Percentiles rank a stretch among this genome's conserved stretches.
Evolutionary conservation across 768 basidiomycete genomes (phyloP).

Genomic region (Gymnopilus junonius): DNA sequence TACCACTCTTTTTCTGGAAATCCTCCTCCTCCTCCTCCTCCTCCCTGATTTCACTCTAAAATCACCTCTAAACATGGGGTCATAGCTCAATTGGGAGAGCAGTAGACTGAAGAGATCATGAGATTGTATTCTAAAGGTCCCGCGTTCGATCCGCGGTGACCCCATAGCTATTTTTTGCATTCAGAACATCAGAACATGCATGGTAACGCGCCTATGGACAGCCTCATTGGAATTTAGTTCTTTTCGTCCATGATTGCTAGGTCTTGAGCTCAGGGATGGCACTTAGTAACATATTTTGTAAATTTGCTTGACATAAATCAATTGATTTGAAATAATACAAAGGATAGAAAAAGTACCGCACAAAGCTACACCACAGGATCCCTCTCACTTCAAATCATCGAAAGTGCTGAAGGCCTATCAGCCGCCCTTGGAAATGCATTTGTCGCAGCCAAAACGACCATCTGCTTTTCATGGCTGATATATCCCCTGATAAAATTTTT

Average conservation of each 20-base stretch:
- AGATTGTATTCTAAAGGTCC: conserved; percentile 48
- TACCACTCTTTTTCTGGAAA: not conserved
- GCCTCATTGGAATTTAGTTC: no score
- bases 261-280: no score
- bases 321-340: not conserved
- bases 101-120: conserved; percentile 36
- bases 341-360: not conserved
- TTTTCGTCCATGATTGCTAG: no score
- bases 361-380: not conserved
- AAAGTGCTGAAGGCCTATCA: conserved; percentile 63
- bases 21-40: not conserved
- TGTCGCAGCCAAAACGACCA: conserved; percentile 83
- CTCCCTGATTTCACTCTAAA: not conserved
- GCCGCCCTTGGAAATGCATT: conserved; percentile 82
- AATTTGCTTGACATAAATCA: not conserved
- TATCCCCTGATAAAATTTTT: conserved; percentile 93
- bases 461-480: conserved; percentile 94
- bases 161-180: conserved; percentile 36
- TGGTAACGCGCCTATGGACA: no score
- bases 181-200: no score
- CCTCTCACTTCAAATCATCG: conserved; percentile 27
- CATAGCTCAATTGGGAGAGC: conserved; percentile 44
- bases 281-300: no score
- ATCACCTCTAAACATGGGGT: conserved; percentile 17
- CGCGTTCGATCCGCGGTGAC: conserved; percentile 61